Base-by-base conservation (phyloP, 371 early-diverging fungal species). In the Lichtheimia hyalospora region DNA sequence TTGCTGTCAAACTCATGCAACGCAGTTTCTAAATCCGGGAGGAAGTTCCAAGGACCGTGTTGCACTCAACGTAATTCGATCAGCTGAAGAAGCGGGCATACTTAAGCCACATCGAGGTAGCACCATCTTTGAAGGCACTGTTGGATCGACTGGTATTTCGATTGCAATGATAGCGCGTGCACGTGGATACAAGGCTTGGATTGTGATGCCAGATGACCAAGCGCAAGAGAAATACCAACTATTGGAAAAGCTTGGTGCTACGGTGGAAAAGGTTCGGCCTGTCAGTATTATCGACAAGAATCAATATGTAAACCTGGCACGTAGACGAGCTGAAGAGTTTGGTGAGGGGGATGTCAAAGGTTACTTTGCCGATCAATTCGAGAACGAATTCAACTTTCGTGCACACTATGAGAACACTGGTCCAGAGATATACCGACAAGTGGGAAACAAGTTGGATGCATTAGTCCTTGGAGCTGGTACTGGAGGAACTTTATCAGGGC, bases 201-300 rank as follows among this genome's bases (percentile, higher is more conserved):
- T 97, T 55, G 93, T 95, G 15, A 94, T 97, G 95, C 97, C 98
- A 7, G 94, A 94, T 66, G 98, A 97, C 66, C 89, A 89, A 62
- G 94, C 96, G 0, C 55, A 79, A 20, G 99, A 98, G 63, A 98
- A 98, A 68, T 90, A 91, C 48, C 87, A 85, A 39, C 63, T 96
- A 2, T 69, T 98, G 13, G 89, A 90, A 63, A 84, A 86, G 42
- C 74, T 94, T 18, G 94, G 95, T 0, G 99, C 99, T 0, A 86
- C 81, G 3, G 95, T 98, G 0, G 97, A 96, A 70, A 90, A 88
- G 28, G 95, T 97, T 0, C 79, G 92, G 27, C 98, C 98, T 1
- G 92, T 89, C 52, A 89, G 93, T 52, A 96, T 97, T 60, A 92
- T 96, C 16, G 95, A 98, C 72, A 84, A 85, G 59, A 84, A 84